Percentiles rank a stretch among this genome's conserved stretches.
These are phyloP conservation scores for Coemansia sp. DNA, from an alignment of 192 early-diverging fungal genomes.

Conservation along the genomic window DNA sequence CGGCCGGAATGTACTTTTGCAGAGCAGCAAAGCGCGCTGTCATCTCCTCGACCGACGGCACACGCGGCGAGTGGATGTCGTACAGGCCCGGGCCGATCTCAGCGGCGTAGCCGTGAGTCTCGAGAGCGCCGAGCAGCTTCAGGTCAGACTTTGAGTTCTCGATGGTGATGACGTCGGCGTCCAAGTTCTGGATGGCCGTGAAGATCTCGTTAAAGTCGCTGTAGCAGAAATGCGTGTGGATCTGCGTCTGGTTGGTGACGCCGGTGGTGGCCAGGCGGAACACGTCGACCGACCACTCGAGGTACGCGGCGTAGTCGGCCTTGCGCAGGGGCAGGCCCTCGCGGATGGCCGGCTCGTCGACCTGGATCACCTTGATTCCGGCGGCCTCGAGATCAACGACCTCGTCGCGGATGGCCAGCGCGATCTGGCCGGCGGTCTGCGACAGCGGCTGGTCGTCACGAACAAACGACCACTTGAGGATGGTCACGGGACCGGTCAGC, in stretches of 20 bases:
- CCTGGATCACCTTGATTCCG: conserved; percentile 92
- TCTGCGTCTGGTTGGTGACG: conserved; percentile 85
- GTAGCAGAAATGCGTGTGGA: conserved; percentile 99
- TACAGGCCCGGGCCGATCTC: conserved; percentile 96
- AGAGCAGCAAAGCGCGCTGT: conserved; percentile 75
- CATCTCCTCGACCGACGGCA: conserved; percentile 89
- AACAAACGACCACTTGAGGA: conserved; percentile 98
- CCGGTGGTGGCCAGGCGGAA: conserved; percentile 89
- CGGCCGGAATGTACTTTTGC: conserved; percentile 77
- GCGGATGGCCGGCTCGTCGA: conserved; percentile 98
- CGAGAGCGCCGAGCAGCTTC: conserved; percentile 89
- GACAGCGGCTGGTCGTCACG: conserved; percentile 92
- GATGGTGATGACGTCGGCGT: conserved; percentile 97
- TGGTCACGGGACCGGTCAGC: conserved; percentile 98
- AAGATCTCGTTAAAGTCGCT: conserved; percentile 99
- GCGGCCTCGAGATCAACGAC: conserved; percentile 90
- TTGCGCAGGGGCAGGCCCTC: conserved; percentile 94
- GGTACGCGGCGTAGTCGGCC: conserved; percentile 83
- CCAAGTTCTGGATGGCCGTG: conserved; percentile 84
- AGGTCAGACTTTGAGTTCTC: conserved; percentile 97
- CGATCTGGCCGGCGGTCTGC: conserved; percentile 84
- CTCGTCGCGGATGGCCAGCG: conserved; percentile 94
- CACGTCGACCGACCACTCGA: conserved; percentile 91
- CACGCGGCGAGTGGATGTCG: conserved; percentile 98
- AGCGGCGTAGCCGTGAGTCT: conserved; percentile 77